Conservation (phyloP, 805 yeast species). For the Hagleromyces aurorensis region DNA sequence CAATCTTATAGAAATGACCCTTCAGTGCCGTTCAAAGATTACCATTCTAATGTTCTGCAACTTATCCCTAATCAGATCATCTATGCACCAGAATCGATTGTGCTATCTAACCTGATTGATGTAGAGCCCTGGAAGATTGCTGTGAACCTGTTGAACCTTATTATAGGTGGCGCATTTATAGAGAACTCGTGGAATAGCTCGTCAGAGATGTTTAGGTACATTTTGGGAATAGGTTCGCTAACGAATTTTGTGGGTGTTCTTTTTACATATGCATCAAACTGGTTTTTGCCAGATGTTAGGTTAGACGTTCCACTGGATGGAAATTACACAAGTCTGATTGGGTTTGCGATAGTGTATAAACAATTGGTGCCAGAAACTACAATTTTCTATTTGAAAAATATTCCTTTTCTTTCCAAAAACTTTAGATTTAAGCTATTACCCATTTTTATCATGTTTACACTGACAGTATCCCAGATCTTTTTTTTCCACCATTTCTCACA, state of each 20-base stretch:
- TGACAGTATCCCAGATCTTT: slow-evolving; percentile 27
- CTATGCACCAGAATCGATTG: slow-evolving; percentile 55
- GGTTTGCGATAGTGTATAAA: slow-evolving; percentile 55
- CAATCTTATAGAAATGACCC: slow-evolving; percentile 27
- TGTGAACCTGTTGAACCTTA: slow-evolving; percentile 40
- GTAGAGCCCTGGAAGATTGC: slow-evolving; percentile 40
- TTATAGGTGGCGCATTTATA: slow-evolving; percentile 56
- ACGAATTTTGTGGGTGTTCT: slow-evolving; percentile 44
- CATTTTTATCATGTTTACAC: slow-evolving; percentile 32
- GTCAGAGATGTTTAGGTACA: slow-evolving; percentile 42
- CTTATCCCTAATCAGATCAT: slow-evolving; percentile 52
- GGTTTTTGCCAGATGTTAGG: slow-evolving; percentile 21
- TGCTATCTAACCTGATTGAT: slow-evolving; percentile 60
- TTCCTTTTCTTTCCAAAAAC: slow-evolving; percentile 30
- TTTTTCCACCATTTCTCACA: slow-evolving; percentile 39
- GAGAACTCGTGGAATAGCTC: slow-evolving; percentile 57
- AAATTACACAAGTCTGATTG: slow-evolving; percentile 46
- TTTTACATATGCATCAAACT: slow-evolving; percentile 20
- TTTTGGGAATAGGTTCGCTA: slow-evolving; percentile 39
- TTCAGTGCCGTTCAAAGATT: slow-evolving; percentile 32
- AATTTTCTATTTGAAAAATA: slow-evolving; percentile 43
- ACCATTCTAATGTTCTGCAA: slow-evolving; percentile 52
- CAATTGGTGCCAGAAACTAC: slow-evolving; percentile 57
- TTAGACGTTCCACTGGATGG: slow-evolving; percentile 44
- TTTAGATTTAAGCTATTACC: slow-evolving; percentile 60